Percentiles rank a stretch among this genome's conserved stretches.
phyloP scores from a whole-genome alignment of 176 grass and related monocot species.

The Secale cereale region DNA sequence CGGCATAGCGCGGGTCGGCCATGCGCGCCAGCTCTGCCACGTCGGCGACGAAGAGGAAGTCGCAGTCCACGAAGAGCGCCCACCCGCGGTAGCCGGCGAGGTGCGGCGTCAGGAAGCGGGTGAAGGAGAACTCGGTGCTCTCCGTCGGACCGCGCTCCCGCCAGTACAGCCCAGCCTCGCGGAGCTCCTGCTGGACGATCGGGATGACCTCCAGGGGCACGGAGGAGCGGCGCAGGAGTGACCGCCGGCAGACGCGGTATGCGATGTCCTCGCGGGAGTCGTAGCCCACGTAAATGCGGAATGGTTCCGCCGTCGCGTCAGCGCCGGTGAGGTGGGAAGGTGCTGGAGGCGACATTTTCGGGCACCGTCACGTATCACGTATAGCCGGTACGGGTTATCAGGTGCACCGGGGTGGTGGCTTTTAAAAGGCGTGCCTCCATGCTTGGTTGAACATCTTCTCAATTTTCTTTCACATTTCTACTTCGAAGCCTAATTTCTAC shows the following conservation, averaged over 20 bases:
- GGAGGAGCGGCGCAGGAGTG: conserved; percentile 56
- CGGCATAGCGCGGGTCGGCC: conserved; percentile 28
- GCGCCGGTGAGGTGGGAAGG: not conserved
- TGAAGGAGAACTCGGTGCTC: conserved; percentile 95
- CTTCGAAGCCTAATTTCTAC: too few relatives aligned
- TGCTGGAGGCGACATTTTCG: not conserved
- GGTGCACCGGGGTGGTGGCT: not conserved
- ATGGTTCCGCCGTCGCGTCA: conserved; percentile 20
- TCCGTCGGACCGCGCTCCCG: conserved; percentile 66
- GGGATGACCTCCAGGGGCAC: conserved; percentile 51
- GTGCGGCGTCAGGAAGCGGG: conserved; percentile 71
- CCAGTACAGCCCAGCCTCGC: conserved; percentile 55
- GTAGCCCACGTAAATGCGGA: conserved; percentile 76
- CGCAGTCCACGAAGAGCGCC: conserved; percentile 81
- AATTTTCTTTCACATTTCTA: too few relatives aligned
- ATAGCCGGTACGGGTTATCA: not conserved
- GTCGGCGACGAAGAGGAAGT: conserved; percentile 75
- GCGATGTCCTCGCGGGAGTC: conserved; percentile 71
- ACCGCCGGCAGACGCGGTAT: conserved; percentile 65
- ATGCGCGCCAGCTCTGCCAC: conserved; percentile 36
- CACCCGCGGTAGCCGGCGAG: conserved; percentile 59
- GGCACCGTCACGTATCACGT: not conserved
- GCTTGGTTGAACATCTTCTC: too few relatives aligned
- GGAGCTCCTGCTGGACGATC: conserved; percentile 61
- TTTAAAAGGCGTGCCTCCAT: too few relatives aligned